These are phyloP conservation scores for Nidula niveotomentosa DNA, from an alignment of 1,284 basidiomycete genomes.

Conservation along the genomic window DNA sequence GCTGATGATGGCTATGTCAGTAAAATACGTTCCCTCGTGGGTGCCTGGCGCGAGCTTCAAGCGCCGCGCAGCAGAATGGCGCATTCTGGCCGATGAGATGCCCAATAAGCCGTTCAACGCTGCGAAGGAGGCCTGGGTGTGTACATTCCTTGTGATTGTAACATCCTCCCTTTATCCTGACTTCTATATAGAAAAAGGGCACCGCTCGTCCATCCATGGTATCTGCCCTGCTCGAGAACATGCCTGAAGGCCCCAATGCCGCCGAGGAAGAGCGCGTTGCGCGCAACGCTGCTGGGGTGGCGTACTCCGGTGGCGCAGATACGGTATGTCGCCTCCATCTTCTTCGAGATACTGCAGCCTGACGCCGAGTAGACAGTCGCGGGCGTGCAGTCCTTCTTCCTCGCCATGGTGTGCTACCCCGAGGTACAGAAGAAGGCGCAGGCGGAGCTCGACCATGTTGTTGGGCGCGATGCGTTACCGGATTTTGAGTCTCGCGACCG, in stretches of 20 bases:
- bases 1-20: slow-evolving; percentile 1
- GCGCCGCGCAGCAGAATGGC: slow-evolving; percentile 34
- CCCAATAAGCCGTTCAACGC: slow-evolving; percentile 29
- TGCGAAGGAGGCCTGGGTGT: slow-evolving; percentile 17
- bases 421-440: slow-evolving; percentile 42
- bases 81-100: slow-evolving; percentile 13
- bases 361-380: too few relatives aligned
- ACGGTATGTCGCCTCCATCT: neutral
- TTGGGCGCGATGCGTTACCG: slow-evolving; percentile 39
- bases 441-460: slow-evolving; percentile 43
- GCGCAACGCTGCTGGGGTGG: neutral
- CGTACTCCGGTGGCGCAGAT: neutral
- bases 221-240: neutral
- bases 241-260: neutral
- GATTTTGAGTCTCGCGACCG: slow-evolving; percentile 36
- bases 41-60: slow-evolving; percentile 44
- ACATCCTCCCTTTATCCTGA: neutral
- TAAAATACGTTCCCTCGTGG: slow-evolving; percentile 44
- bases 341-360: neutral
- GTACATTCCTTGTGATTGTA: neutral
- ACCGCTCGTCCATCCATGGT: neutral
- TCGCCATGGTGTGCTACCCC: slow-evolving; percentile 44
- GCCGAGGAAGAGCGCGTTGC: neutral
- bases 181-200: neutral
- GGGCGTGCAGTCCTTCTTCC: slow-evolving; percentile 27